Conservation (phyloP, 2,329 filamentous ascomycete species). For the Mollisiaceae sp. region DNA sequence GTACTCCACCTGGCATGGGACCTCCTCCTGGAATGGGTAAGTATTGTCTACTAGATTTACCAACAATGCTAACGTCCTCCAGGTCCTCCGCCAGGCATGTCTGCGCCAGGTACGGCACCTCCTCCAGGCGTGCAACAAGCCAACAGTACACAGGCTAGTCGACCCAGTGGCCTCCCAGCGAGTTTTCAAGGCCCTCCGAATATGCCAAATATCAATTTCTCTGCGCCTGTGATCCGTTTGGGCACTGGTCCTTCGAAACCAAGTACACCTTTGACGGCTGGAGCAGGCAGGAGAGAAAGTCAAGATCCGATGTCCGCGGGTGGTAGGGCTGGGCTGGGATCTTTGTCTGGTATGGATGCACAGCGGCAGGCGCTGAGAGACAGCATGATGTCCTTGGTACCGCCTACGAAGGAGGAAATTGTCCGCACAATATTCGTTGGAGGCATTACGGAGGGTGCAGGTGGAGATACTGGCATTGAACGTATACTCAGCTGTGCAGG, state of each 20-base stretch:
- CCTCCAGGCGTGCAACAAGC: conserved; percentile 79
- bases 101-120: conserved; percentile 79
- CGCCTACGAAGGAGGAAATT: conserved; percentile 88
- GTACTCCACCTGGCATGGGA: conserved; percentile 69
- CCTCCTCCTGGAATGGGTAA: conserved; percentile 84
- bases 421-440: conserved; percentile 89
- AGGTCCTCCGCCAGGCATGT: conserved; percentile 82
- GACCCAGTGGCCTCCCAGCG: conserved; percentile 78
- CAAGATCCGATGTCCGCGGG: conserved; percentile 46
- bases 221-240: conserved; percentile 91
- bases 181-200: conserved; percentile 89
- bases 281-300: conserved; percentile 53
- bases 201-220: conserved; percentile 98
- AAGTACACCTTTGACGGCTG: conserved; percentile 44
- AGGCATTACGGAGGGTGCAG: conserved; percentile 78
- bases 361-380: conserved; percentile 71
- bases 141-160: conserved; percentile 75
- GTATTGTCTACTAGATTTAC: conserved; percentile 38
- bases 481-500: conserved; percentile 78
- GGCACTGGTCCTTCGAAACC: conserved; percentile 78
- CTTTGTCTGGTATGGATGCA: conserved; percentile 62
- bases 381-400: conserved; percentile 72
- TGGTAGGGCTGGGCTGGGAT: conserved; percentile 45
- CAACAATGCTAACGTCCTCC: conserved; percentile 24
- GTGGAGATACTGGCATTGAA: conserved; percentile 80